Evolutionary conservation across 2,329 filamentous ascomycete species (phyloP).

Genomic region (Trichothecium sympodiale): DNA sequence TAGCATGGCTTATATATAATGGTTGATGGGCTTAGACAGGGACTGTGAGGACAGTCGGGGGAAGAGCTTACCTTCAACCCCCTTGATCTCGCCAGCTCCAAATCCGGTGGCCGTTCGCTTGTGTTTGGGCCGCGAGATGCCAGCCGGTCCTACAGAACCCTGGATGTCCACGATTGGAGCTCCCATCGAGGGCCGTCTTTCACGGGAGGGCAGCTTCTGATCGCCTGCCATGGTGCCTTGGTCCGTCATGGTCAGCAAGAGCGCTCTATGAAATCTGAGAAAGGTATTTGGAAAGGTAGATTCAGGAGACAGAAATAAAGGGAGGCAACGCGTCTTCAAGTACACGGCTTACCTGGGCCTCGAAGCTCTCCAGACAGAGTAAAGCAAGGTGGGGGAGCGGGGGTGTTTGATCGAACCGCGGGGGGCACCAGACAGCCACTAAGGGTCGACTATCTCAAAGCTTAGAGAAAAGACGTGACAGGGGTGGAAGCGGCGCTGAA

Average conservation of each 20-base stretch:
- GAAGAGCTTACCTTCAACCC: conserved; percentile 60
- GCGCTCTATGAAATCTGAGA: neutral
- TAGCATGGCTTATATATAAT: neutral
- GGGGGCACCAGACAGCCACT: too few relatives aligned
- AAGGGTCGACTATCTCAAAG: too few relatives aligned
- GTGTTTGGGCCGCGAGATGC: conserved; percentile 84
- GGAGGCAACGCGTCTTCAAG: neutral
- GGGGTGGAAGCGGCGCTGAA: too few relatives aligned
- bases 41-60: neutral
- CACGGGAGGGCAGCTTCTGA: conserved; percentile 41
- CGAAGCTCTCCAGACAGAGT: conserved; percentile 3
- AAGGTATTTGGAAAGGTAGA: neutral
- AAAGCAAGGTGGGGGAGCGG: conserved; percentile 1
- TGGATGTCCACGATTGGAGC: conserved; percentile 79
- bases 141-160: conserved; percentile 75
- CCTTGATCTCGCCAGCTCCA: conserved; percentile 83
- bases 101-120: conserved; percentile 95
- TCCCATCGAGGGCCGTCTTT: conserved; percentile 71
- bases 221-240: conserved; percentile 19
- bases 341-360: neutral
- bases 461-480: too few relatives aligned
- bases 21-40: neutral
- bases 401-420: neutral
- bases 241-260: neutral
- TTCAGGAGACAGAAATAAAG: neutral